Evolutionary conservation across 176 grass and related monocot genomes (phyloP).

Genomic region (Sorghum bicolor): DNA sequence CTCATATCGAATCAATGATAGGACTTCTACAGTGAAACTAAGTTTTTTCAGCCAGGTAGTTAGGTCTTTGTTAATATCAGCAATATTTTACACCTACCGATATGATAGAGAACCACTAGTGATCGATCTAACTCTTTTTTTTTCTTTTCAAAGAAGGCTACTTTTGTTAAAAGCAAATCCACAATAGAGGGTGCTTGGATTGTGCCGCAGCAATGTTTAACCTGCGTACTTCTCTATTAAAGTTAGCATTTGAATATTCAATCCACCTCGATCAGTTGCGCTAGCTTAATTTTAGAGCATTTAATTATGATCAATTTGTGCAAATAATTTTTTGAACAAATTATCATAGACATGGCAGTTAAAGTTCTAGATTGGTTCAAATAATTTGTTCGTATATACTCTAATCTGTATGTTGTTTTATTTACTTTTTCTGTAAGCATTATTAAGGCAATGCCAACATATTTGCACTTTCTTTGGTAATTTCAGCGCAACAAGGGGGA

Average conservation of each 20-base stretch:
- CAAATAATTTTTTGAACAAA: background rate
- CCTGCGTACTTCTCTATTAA: no score
- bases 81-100: background rate
- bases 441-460: background rate
- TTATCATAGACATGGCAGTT: background rate
- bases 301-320: background rate
- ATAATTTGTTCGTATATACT: background rate
- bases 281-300: background rate
- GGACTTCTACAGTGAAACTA: constrained; percentile 5
- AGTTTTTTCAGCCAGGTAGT: background rate
- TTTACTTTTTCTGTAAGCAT: background rate
- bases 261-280: background rate
- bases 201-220: background rate
- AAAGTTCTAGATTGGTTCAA: background rate
- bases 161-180: constrained; percentile 15
- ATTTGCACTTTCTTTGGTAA: background rate
- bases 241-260: background rate
- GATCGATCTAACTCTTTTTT: background rate
- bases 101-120: background rate
- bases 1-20: background rate
- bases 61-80: constrained; percentile 31
- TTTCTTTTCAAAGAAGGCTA: background rate
- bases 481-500: background rate
- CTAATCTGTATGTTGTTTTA: background rate
- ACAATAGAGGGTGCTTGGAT: background rate